Conservation (phyloP, 352 stramenopile species). For the Pythium chondricola region DNA sequence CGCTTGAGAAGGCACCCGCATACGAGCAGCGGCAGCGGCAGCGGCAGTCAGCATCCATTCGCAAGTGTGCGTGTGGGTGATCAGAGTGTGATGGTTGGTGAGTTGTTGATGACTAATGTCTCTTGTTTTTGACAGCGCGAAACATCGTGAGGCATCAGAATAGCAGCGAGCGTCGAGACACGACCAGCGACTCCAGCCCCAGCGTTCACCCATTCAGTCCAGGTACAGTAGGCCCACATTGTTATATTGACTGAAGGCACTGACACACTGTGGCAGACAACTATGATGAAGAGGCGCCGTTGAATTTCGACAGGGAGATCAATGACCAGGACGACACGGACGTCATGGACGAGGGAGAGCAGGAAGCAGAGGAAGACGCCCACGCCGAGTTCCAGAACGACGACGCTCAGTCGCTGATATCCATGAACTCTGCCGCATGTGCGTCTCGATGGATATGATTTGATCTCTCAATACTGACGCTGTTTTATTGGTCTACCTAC, state of each 20-base stretch:
- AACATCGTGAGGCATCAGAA: slow-evolving; percentile 1
- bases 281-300: neutral
- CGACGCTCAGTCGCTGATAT: slow-evolving; percentile 5
- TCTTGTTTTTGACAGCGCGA: slow-evolving; percentile 12
- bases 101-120: slow-evolving; percentile 11
- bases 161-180: neutral
- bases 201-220: slow-evolving; percentile 32
- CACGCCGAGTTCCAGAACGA: neutral
- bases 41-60: neutral
- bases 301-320: neutral
- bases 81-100: neutral
- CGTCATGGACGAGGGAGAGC: no score
- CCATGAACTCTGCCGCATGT: slow-evolving; percentile 2
- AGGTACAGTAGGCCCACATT: slow-evolving; percentile 22
- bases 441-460: neutral
- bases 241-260: no score
- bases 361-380: neutral
- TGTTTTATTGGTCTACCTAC: neutral
- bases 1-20: neutral
- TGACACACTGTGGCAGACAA: neutral
- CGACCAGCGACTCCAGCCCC: slow-evolving; percentile 25
- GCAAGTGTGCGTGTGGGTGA: slow-evolving; percentile 17
- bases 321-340: neutral
- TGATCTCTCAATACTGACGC: no score
- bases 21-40: no score